These are phyloP conservation scores for Beverwykella pulmonaria DNA, from an alignment of 495 filamentous ascomycete species.

Conservation along the genomic window DNA sequence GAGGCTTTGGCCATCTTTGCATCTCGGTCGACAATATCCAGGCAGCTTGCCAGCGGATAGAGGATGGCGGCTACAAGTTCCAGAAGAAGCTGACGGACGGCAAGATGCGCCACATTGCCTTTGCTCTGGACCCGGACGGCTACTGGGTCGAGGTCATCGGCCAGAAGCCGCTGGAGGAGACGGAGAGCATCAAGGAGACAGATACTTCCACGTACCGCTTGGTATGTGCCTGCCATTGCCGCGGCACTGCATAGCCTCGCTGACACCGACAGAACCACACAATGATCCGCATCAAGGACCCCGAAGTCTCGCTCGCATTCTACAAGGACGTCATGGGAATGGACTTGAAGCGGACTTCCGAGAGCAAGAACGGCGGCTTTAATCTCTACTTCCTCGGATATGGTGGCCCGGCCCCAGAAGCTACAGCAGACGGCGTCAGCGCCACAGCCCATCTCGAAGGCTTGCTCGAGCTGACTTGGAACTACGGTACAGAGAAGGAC, in stretches of 20 bases:
- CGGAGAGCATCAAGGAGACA: constrained; percentile 59
- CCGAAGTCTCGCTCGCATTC: constrained; percentile 80
- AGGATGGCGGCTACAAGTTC: constrained; percentile 87
- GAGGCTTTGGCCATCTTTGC: constrained; percentile 88
- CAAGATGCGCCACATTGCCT: constrained; percentile 85
- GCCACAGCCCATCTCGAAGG: constrained; percentile 73
- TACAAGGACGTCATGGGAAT: constrained; percentile 92
- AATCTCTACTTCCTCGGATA: constrained; percentile 95
- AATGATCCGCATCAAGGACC: constrained; percentile 94
- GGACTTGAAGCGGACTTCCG: constrained; percentile 70
- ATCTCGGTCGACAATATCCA: constrained; percentile 89
- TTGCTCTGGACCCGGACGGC: constrained; percentile 88
- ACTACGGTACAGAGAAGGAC: constrained; percentile 94
- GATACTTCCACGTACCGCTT: constrained; percentile 59
- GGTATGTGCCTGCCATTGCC: constrained; percentile 32
- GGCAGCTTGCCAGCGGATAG: constrained; percentile 82
- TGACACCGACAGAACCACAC: constrained; percentile 66
- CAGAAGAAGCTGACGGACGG: constrained; percentile 93
- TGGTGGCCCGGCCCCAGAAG: constrained; percentile 54
- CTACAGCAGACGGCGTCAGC: constrained; percentile 54
- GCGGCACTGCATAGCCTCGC: not conserved
- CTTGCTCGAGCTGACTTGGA: constrained; percentile 90
- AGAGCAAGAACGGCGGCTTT: constrained; percentile 72
- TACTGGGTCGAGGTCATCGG: constrained; percentile 67
- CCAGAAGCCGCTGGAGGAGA: constrained; percentile 50